Base-by-base conservation (phyloP, 2,329 filamentous ascomycete genomes). In the Cladosporium sphaerospermum region DNA sequence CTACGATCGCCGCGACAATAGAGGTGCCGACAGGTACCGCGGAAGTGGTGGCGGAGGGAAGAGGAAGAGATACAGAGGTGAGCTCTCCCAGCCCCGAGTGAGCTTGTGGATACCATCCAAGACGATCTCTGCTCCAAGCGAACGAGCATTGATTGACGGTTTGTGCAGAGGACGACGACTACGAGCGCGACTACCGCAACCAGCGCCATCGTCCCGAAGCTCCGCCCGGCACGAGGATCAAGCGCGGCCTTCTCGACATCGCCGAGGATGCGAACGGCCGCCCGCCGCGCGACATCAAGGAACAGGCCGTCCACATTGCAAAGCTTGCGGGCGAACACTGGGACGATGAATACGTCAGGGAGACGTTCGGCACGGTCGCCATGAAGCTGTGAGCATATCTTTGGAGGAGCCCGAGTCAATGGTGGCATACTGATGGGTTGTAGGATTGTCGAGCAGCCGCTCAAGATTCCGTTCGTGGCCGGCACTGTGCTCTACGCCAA, bases 391-490 rank as follows among this genome's bases (percentile, higher is more conserved):
- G 71, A 59, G 79, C 64, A 28, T 28, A 4, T 40, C 28, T 19
- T 28, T 19, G 19, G 23, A 28, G 23, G 7, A 28, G 1, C 7
- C 23, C 5, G 19, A 16, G 5, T 6, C 6, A 3, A 8, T 6
- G 14, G 18, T 7, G 13, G 19, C 28, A 37, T 28, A 34, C 49
- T 54, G 18, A 50, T 52, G n/a, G 43, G 52, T 55, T 36, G 59
- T 39, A 83, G 80, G 59, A 79, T 87, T 41, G 69, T 89, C 34
- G 93, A 99, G 73, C 93, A 99, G 73, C 93, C 93, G 1, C 85
- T 99, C 70, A 97, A 97, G 77, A 95, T 90, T n/a, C 92, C 93
- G 0, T 97, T 96, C 67, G 80, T 95, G 36, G 90, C 91, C 9
- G 89, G 88, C 16, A 84, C 92, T 11, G 80, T 95, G 41, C 78